Percentiles rank a stretch among this genome's conserved stretches.
Evolutionary conservation across 2,329 filamentous ascomycete genomes (phyloP).

Genomic region (Leptographium flavum): DNA sequence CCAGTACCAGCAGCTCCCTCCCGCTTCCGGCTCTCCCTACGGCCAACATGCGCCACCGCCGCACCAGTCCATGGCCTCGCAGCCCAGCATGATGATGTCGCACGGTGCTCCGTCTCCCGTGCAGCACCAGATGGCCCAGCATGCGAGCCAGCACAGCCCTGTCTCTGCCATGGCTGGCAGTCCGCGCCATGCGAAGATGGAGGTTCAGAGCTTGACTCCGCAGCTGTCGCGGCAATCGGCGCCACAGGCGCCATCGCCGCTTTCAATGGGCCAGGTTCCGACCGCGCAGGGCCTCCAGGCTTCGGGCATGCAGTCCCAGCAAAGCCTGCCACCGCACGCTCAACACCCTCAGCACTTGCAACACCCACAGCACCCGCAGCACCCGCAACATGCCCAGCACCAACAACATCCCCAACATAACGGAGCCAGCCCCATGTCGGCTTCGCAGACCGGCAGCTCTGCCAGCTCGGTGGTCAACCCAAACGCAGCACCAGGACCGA

Average conservation of each 20-base stretch:
- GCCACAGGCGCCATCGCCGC: constrained; percentile 7
- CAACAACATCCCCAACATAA: constrained; percentile 7
- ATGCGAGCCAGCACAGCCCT: constrained; percentile 42
- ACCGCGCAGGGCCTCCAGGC: constrained; percentile 22
- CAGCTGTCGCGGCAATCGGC: constrained; percentile 45
- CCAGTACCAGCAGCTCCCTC: constrained; percentile 52
- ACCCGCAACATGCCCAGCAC: constrained; percentile 8
- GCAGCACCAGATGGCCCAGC: constrained; percentile 44
- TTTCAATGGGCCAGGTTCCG: constrained; percentile 19
- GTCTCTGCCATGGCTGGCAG: constrained; percentile 44
- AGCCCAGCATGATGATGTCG: constrained; percentile 54
- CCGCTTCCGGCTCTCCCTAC: constrained; percentile 48
- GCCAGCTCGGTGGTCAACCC: constrained; percentile 42
- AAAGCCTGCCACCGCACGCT: constrained; percentile 8
- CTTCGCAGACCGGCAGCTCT: constrained; percentile 11
- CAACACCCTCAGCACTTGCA: constrained; percentile 17
- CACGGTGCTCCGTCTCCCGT: constrained; percentile 29
- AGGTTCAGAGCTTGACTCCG: constrained; percentile 40
- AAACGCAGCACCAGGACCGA: constrained; percentile 87
- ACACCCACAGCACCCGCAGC: constrained; percentile 14
- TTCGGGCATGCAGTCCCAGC: constrained; percentile 3
- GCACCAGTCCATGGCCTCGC: constrained; percentile 47
- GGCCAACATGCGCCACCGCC: constrained; percentile 41
- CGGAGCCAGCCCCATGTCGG: constrained; percentile 7
- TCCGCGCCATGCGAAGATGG: constrained; percentile 47